These are phyloP conservation scores for Pyrenopolyporus hunteri DNA, from an alignment of 495 filamentous ascomycete species.

Conservation along the genomic window DNA sequence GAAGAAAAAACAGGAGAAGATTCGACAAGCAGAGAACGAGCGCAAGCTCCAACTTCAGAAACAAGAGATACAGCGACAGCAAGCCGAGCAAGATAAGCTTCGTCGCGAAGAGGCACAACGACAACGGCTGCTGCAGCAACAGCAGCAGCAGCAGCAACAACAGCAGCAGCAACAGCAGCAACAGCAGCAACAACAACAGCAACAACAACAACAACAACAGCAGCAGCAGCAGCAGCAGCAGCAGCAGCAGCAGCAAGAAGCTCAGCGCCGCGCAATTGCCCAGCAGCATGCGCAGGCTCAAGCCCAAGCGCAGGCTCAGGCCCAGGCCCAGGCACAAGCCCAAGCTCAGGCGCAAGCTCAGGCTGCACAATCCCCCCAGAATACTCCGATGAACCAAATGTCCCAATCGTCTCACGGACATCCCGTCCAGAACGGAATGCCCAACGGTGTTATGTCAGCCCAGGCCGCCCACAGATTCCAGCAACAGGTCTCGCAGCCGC, in stretches of 20 bases:
- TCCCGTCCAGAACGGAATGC: conserved; percentile 52
- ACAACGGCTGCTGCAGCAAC: conserved; percentile 40
- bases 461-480: conserved; percentile 63
- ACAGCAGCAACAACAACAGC: conserved; percentile 43
- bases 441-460: conserved; percentile 52
- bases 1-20: conserved; percentile 65
- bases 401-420: conserved; percentile 48
- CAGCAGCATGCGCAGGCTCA: conserved; percentile 43
- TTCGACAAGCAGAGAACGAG: conserved; percentile 67
- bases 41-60: conserved; percentile 63
- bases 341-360: conserved; percentile 56
- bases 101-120: conserved; percentile 46
- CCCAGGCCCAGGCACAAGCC: conserved; percentile 42
- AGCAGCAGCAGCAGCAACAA: conserved; percentile 43
- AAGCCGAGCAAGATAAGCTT: conserved; percentile 45
- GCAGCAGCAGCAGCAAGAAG: conserved; percentile 44
- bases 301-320: conserved; percentile 40
- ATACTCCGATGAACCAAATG: conserved; percentile 35
- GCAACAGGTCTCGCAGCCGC: conserved; percentile 68
- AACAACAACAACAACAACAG: conserved; percentile 41
- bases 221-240: conserved; percentile 42
- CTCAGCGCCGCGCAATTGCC: conserved; percentile 40
- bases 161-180: conserved; percentile 41
- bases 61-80: conserved; percentile 49
- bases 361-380: conserved; percentile 47